Percentiles rank a stretch among this genome's conserved stretches.
Conservation (phyloP, 352 stramenopile species). For the Pilasporangium apinafurcum region DNA sequence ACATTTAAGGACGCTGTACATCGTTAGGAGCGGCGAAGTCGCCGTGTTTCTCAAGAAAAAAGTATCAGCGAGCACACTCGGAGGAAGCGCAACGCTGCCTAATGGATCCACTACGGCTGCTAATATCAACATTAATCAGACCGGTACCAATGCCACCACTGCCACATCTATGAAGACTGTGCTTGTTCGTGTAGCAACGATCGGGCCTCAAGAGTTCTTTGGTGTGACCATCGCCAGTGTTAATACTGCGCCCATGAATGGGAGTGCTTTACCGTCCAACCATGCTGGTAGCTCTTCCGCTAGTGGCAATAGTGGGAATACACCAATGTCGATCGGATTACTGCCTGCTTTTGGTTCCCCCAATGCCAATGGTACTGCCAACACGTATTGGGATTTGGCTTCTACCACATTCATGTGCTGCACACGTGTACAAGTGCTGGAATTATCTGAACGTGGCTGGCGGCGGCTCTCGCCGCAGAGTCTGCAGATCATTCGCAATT, state of each 20-base stretch:
- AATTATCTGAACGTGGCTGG: constrained; percentile 63
- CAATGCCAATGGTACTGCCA: neutral
- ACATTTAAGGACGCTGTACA: constrained; percentile 48
- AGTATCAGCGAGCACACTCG: constrained; percentile 7
- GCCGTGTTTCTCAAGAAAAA: constrained; percentile 44
- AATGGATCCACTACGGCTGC: no score
- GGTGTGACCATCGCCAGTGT: constrained; percentile 34
- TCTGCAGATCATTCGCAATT: constrained; percentile 35
- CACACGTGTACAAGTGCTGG: constrained; percentile 48
- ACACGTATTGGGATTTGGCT: constrained; percentile 16
- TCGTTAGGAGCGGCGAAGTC: constrained; percentile 66
- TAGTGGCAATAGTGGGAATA: neutral
- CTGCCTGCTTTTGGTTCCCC: neutral
- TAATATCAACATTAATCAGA: neutral
- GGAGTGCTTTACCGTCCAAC: neutral
- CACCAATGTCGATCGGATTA: neutral
- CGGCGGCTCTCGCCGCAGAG: constrained; percentile 33
- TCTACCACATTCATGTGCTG: constrained; percentile 58
- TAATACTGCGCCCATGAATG: constrained; percentile 20
- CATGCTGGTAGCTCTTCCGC: neutral
- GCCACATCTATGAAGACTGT: constrained; percentile 9
- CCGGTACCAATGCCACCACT: neutral
- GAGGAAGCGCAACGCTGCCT: no score
- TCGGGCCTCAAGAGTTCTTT: constrained; percentile 67
- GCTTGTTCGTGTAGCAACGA: constrained; percentile 62